Conservation (phyloP, 2,329 filamentous ascomycete genomes). For the Eutypa lata region DNA sequence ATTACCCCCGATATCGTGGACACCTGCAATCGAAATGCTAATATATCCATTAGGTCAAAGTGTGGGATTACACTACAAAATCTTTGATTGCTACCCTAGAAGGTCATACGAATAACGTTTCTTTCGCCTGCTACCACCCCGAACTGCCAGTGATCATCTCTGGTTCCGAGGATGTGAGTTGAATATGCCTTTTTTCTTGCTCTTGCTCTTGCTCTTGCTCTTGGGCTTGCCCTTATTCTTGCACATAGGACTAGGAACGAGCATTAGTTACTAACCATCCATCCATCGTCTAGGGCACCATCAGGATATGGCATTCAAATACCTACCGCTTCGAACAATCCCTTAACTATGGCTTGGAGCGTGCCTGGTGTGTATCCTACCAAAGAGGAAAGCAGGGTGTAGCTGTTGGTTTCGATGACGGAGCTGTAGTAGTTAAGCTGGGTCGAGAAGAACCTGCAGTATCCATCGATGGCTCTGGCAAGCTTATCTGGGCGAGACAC, state of each 20-base stretch:
- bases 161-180: slow-evolving; percentile 78
- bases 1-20: neutral
- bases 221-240: too few species aligned
- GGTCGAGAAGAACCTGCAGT: slow-evolving; percentile 95
- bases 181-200: neutral
- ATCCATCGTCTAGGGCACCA: slow-evolving; percentile 51
- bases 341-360: slow-evolving; percentile 90
- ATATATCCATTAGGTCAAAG: slow-evolving; percentile 57
- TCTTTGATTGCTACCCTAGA: slow-evolving; percentile 94
- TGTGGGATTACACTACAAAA: slow-evolving; percentile 99
- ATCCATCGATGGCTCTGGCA: slow-evolving; percentile 94
- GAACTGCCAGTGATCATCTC: slow-evolving; percentile 97
- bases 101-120: slow-evolving; percentile 96
- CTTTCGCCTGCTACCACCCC: slow-evolving; percentile 96
- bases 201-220: too few species aligned
- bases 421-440: slow-evolving; percentile 96
- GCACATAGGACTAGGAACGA: neutral
- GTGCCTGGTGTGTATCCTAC: slow-evolving; percentile 96
- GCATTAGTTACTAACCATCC: neutral
- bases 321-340: slow-evolving; percentile 96
- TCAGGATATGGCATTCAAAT: slow-evolving; percentile 98
- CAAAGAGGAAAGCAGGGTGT: slow-evolving; percentile 93
- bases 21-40: neutral
- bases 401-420: slow-evolving; percentile 95
- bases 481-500: slow-evolving; percentile 93